phyloP scores from a whole-genome alignment of 441 rosid species.

The Raphanus hybrid region DNA sequence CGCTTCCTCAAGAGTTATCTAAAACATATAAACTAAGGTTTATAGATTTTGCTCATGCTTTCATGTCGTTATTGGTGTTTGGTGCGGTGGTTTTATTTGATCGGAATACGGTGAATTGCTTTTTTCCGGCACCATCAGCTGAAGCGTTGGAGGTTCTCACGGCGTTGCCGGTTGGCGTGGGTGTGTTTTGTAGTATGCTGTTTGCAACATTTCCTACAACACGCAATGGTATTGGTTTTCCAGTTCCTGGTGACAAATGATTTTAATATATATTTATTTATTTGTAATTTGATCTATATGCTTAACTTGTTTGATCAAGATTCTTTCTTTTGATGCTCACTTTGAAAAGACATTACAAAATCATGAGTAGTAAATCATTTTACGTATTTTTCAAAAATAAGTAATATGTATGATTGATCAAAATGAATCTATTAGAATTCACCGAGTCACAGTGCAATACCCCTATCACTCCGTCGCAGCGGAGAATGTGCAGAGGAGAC shows the following conservation, averaged over 20 bases:
- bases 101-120: constrained; percentile 70
- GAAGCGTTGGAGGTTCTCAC: constrained; percentile 72
- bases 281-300: background rate
- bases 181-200: constrained; percentile 74
- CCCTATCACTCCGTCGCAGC: background rate
- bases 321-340: constrained; percentile 1
- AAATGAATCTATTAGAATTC: background rate
- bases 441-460: background rate
- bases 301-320: constrained; percentile 19
- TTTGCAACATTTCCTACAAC: constrained; percentile 81
- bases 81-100: constrained; percentile 77
- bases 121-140: constrained; percentile 74
- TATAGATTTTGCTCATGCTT: constrained; percentile 77
- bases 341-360: constrained; percentile 8
- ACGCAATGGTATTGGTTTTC: constrained; percentile 95
- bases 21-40: constrained; percentile 54
- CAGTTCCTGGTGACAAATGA: constrained; percentile 42
- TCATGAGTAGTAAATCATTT: background rate
- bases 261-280: background rate
- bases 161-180: constrained; percentile 81
- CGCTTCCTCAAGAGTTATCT: constrained; percentile 60
- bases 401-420: background rate
- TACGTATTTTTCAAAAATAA: background rate
- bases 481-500: background rate
- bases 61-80: constrained; percentile 75